Base-by-base conservation (phyloP, 2,329 filamentous ascomycete species). In the Paracorniculantispora psalliotae region DNA sequence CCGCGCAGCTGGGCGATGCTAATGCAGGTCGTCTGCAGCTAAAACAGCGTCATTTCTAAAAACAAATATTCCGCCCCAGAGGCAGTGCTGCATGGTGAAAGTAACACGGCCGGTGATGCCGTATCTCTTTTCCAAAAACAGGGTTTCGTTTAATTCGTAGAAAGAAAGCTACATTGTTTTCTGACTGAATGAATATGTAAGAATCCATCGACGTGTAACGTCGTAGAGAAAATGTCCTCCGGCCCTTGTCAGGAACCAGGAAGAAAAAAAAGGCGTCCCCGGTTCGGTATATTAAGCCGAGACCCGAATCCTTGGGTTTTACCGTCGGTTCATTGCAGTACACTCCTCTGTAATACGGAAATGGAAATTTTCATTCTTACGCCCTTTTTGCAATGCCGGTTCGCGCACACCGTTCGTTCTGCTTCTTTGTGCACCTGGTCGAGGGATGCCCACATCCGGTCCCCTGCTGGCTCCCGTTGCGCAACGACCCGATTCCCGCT, bases 1-100 rank as follows among this genome's bases (percentile, higher is more conserved):
- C 52, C 52, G 52, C 52, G 52, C 41, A 47, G 12, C 43, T 30
- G 52, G 52, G 12, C 17, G 28, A 33, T 56, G 52, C 41, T 47
- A 37, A 47, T 37, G 52, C 43, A 44, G 4, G 51, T 43, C 48
- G 2, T 10, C 25, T 44, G 51, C 51, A 53, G 43, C 43, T 26
- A 46, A 37, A 33, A 33, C 30, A 33, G 30, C 30, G 12, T 33
- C 12, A 12, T 33, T 25, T 19, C 41, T 10, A 25, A 44, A 44
- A 46, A 46, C 19, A 44, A 10, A 9, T 37, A 4, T 37, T 33
- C 12, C 30, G 30, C 33, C 10, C 33, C 12, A 12, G 33, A 37
- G 33, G 33, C 33, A 15, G 33, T 37, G 33, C 33, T 37, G 33
- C 33, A 37, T 37, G 17, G 12, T 37, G 33, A 37, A 37, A 37